Conservation (phyloP, 2,329 filamentous ascomycete genomes). For the Phaeosphaeria sp. region DNA sequence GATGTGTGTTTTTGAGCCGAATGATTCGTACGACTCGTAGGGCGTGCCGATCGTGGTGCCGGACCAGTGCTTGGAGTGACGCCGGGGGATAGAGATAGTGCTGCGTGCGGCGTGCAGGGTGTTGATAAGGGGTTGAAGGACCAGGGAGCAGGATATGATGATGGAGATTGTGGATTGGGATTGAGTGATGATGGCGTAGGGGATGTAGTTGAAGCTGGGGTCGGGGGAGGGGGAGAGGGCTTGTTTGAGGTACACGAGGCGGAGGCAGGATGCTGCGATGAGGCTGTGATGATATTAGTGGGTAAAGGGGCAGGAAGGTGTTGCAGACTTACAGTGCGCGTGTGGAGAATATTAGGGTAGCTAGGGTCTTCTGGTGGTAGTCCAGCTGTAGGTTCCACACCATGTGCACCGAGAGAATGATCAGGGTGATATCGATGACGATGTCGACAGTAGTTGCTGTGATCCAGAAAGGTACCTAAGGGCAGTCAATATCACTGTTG, state of each 20-base stretch:
- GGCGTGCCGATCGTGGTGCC: constrained; percentile 31
- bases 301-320: too few relatives aligned
- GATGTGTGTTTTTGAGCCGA: constrained; percentile 9
- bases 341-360: constrained; percentile 25
- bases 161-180: constrained; percentile 29
- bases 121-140: constrained; percentile 23
- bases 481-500: constrained; percentile 1
- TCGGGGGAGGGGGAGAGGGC: constrained; percentile 15
- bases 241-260: constrained; percentile 26
- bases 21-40: constrained; percentile 19
- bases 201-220: constrained; percentile 25
- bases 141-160: constrained; percentile 29
- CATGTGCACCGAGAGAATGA: constrained; percentile 23
- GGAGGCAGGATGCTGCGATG: constrained; percentile 26
- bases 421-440: constrained; percentile 22
- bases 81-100: constrained; percentile 5
- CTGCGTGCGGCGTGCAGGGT: constrained; percentile 13
- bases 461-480: constrained; percentile 27
- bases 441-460: constrained; percentile 25
- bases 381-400: constrained; percentile 24
- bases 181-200: constrained; percentile 32
- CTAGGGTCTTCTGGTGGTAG: constrained; percentile 20
- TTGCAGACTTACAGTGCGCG: constrained; percentile 25
- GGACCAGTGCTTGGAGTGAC: constrained; percentile 22
- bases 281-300: constrained; percentile 20